phyloP scores from a whole-genome alignment of 1,139 yeast species.

The Debaryomyces sp. region DNA sequence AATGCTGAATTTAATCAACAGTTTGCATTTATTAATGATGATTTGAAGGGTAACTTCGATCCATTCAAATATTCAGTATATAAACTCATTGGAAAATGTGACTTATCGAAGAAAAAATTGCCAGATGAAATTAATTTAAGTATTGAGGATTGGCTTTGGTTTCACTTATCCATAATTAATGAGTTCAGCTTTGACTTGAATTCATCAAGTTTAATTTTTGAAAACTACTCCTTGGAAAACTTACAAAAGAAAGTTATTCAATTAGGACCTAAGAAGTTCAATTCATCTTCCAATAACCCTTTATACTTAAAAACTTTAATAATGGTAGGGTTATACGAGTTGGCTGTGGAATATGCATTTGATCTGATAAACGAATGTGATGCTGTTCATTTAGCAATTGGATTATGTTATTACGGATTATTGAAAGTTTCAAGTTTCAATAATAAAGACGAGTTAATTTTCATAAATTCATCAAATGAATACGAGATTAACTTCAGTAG shows the following conservation, averaged over 20 bases:
- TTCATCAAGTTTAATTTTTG: slow-evolving; percentile 58
- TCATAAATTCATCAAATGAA: slow-evolving; percentile 34
- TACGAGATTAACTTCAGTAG: slow-evolving; percentile 59
- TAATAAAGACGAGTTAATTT: slow-evolving; percentile 36
- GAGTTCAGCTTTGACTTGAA: slow-evolving; percentile 42
- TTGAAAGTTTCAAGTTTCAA: slow-evolving; percentile 50
- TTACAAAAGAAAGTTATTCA: slow-evolving; percentile 72
- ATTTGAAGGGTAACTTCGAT: slow-evolving; percentile 61
- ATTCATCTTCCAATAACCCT: slow-evolving; percentile 65
- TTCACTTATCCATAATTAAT: slow-evolving; percentile 75
- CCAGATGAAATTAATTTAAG: slow-evolving; percentile 73
- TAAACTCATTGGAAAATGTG: slow-evolving; percentile 92
- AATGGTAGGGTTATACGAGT: slow-evolving; percentile 79
- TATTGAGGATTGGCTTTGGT: slow-evolving; percentile 97
- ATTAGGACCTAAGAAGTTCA: slow-evolving; percentile 75
- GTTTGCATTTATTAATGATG: slow-evolving; percentile 64
- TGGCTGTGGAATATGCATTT: slow-evolving; percentile 70
- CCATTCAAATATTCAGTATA: slow-evolving; percentile 90
- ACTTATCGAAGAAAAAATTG: slow-evolving; percentile 71
- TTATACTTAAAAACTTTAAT: slow-evolving; percentile 76
- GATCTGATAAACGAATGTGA: slow-evolving; percentile 75
- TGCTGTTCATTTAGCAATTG: slow-evolving; percentile 88
- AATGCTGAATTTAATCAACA: slow-evolving; percentile 84
- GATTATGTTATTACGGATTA: slow-evolving; percentile 74
- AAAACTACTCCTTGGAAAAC: slow-evolving; percentile 71